These are phyloP conservation scores for Fraxinus excelsior DNA, from an alignment of 257 asterid species.

Conservation along the genomic window DNA sequence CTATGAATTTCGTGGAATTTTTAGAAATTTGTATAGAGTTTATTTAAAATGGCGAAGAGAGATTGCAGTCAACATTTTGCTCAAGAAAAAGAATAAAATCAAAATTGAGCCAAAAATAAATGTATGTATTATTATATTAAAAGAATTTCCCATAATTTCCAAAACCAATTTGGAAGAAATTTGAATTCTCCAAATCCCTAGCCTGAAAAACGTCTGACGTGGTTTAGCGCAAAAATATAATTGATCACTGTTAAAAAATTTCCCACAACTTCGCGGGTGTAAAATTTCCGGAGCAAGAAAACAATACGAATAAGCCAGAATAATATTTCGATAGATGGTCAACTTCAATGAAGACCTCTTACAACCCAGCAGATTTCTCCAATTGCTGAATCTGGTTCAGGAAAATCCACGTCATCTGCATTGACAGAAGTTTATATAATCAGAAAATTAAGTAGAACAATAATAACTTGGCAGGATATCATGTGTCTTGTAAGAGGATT, in stretches of 20 bases:
- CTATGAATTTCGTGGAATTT: too few species aligned
- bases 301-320: background rate
- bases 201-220: constrained; percentile 24
- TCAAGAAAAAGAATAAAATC: too few species aligned
- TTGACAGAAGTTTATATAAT: background rate
- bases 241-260: constrained; percentile 15
- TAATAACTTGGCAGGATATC: background rate
- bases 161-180: constrained; percentile 5
- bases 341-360: constrained; percentile 15
- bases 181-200: constrained; percentile 17
- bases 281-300: constrained; percentile 20
- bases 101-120: too few species aligned
- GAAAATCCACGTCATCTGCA: constrained; percentile 97
- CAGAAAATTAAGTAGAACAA: background rate
- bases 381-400: constrained; percentile 79
- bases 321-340: constrained; percentile 23
- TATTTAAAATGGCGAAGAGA: too few species aligned
- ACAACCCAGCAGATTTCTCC: constrained; percentile 65
- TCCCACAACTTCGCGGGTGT: constrained; percentile 25
- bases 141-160: constrained; percentile 13
- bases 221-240: constrained; percentile 24
- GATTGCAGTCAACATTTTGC: too few species aligned
- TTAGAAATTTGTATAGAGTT: too few species aligned
- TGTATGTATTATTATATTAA: background rate
- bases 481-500: too few species aligned